A percentile compares a stretch with the other conserved stretches of the same genome.
Evolutionary conservation across 2,329 filamentous ascomycete genomes (phyloP).

Genomic region (Kalaharituber pfeilii): DNA sequence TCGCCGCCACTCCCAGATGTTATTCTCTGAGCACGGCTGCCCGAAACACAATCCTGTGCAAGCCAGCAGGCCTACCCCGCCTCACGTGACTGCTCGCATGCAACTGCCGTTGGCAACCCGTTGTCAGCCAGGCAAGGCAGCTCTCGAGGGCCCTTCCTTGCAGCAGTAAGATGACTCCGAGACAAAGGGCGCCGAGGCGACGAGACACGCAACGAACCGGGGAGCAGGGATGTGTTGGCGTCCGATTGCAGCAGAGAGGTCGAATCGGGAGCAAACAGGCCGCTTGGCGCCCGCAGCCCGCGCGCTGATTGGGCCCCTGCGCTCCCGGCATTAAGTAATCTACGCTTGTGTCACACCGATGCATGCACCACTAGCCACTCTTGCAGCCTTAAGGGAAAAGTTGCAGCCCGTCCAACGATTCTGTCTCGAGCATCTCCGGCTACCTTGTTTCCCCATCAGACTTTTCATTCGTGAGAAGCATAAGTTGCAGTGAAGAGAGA

Average conservation of each 20-base stretch:
- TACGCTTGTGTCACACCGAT: neutral
- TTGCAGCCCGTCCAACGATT: neutral
- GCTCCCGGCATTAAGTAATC: neutral
- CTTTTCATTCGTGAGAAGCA: too few relatives aligned
- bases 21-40: too few relatives aligned
- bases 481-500: neutral
- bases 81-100: too few relatives aligned
- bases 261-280: neutral
- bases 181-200: neutral
- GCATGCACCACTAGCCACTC: neutral
- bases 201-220: neutral
- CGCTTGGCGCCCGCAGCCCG: neutral
- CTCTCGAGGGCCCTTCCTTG: too few relatives aligned
- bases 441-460: neutral
- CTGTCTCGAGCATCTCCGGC: neutral
- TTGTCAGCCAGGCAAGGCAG: too few relatives aligned
- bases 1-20: too few relatives aligned
- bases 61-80: too few relatives aligned
- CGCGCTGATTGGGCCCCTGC: neutral
- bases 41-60: too few relatives aligned
- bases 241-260: neutral
- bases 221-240: neutral
- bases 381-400: slow-evolving; percentile 1
- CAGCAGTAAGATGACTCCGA: neutral
- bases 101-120: too few relatives aligned